Base-by-base conservation (phyloP, 148 eudicot species). In the Drosera capensis region DNA sequence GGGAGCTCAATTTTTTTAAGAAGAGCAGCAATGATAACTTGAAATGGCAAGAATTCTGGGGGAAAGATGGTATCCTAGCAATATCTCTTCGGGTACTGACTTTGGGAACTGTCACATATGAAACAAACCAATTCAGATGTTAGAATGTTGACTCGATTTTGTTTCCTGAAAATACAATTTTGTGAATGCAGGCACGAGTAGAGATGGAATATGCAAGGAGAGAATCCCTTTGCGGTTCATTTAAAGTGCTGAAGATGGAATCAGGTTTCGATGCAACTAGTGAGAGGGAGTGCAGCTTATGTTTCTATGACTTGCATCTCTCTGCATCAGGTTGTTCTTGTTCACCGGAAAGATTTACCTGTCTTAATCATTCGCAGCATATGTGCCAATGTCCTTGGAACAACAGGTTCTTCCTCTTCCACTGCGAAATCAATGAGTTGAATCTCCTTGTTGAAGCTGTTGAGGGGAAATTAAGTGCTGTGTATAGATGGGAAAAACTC, bases 311-410 rank as follows among this genome's bases (percentile, higher is more conserved):
- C 66, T 62, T 92, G 65, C 99, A 92, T 71, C 62, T 92, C 35
- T 92, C 95, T 26, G 99, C 99, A 5, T 83, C 84, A 14, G 95
- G 88, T 42, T 92, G 99, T 66, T 71, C 62, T 36, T 92, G 99
- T 67, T 85, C 95, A 23, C 94, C 95, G 7, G 77, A 81, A 58
- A 74, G 68, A 49, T 92, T 69, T 54, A 75, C 95, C 13, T 92
- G 99, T 66, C 68, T 92, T 66, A 79, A 79, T 64, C 99, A 92
- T 49, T 74, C 86, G 22, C 85, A 82, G 62, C 90, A 81, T 42
- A 52, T 85, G 61, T 92, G 99, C 55, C 56, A 82, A 0, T 92
- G 99, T 66, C 58, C 79, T 48, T 74, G 80, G 83, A 76, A 77
- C 57, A 72, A 67, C 45, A 92, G 79, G 55, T 79, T 63, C 68